phyloP scores from a whole-genome alignment of 2,329 filamentous ascomycete species.

The Dactylellina leptospora region DNA sequence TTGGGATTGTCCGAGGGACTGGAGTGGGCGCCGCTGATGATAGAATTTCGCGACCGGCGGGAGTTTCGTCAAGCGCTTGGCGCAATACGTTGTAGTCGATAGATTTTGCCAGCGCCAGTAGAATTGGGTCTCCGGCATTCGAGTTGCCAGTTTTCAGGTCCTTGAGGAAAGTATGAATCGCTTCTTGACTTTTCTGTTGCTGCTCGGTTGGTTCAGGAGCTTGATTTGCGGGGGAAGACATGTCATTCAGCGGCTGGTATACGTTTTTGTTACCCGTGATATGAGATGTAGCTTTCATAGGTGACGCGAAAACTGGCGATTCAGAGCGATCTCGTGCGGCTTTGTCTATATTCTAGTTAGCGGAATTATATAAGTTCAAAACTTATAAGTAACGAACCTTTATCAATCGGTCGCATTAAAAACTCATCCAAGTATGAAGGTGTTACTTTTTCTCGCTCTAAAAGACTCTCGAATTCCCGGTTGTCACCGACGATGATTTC shows the following conservation, averaged over 20 bases:
- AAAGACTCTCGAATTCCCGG: constrained; percentile 38
- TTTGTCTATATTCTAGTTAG: constrained; percentile 17
- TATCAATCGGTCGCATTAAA: constrained; percentile 36
- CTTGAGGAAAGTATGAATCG: constrained; percentile 46
- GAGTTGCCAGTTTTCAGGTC: constrained; percentile 45
- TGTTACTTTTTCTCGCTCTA: constrained; percentile 35
- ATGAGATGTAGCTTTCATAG: constrained; percentile 24
- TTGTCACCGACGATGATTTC: constrained; percentile 39
- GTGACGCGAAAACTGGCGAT: constrained; percentile 34
- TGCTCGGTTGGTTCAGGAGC: constrained; percentile 24
- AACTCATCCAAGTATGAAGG: constrained; percentile 47
- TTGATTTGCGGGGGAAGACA: not conserved
- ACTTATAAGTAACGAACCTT: constrained; percentile 17
- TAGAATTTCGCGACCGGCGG: constrained; percentile 45
- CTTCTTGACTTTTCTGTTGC: constrained; percentile 44
- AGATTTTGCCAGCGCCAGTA: constrained; percentile 33
- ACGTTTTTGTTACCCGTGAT: constrained; percentile 23
- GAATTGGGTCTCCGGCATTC: constrained; percentile 25
- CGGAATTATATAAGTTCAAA: not conserved
- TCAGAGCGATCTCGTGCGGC: constrained; percentile 22
- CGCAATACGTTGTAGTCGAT: constrained; percentile 42
- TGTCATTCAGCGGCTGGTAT: constrained; percentile 39
- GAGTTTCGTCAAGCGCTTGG: constrained; percentile 40
- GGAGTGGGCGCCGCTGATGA: constrained; percentile 34
- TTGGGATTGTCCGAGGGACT: constrained; percentile 36